Evolutionary conservation across 345 rosid species (phyloP), one percentile per base, ranked within the genome.

Genomic region (Lagerstroemia speciosa): DNA sequence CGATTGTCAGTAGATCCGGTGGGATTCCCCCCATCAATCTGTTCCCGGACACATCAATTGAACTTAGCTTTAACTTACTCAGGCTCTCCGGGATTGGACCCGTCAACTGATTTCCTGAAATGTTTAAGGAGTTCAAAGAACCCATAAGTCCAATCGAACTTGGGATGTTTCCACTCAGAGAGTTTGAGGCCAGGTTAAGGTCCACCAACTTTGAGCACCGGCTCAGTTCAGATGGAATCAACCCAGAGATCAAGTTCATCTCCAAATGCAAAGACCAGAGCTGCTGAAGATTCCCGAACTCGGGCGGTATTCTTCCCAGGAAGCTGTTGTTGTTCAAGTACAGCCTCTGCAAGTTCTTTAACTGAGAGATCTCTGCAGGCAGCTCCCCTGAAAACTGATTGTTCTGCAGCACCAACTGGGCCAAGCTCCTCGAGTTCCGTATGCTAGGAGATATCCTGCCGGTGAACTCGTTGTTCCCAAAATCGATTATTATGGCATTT

Each of bases 241-340:
- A 14, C 66, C 97, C 98, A 1, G 81, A 78, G 36, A 93, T 57
- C 0, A 82, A 81, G 74, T 93, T 93, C 65, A 64, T 77, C 68
- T 89, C 97, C 69, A 93, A 76, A 78, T 89, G 89, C 76, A 91
- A 76, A 52, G 87, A 83, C n/a, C 87, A 64, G 31, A 93, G 75
- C 79, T 76, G 89, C 69, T 72, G 78, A 38, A 93, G 68, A 70
- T 60, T 32, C 37, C 94, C 88, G 10, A 93, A 67, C 63, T 77
- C 83, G 0, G 78, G 65, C 19, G 97, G 94, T 62, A 93, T 78
- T 27, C 71, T 70, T 10, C 94, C 92, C 1, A 84, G 85, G 74
- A 93, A 69, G 46, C 66, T 77, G 67, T 93, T 93, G 46, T 83
- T 84, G 76, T 72, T 78, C 72, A 93, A 67, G 65, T 74, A 22